Evolutionary conservation across 2,329 filamentous ascomycete genomes (phyloP).

Genomic region (Trichoderma sp.): DNA sequence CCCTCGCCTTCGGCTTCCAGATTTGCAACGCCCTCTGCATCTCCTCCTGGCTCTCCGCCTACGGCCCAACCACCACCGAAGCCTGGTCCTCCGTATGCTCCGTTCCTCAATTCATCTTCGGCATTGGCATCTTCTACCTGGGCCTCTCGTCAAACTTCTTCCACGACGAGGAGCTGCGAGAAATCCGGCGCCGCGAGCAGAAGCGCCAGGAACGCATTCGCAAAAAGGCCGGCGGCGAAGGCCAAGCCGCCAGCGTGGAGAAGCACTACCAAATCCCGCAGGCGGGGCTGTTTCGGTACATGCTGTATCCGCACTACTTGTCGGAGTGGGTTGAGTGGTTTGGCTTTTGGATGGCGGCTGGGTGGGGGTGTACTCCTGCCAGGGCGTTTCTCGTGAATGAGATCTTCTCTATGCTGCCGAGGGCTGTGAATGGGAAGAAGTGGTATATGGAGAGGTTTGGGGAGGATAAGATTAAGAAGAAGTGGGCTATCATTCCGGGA

Average conservation of each 20-base stretch:
- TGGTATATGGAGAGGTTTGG: slow-evolving; percentile 94
- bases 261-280: slow-evolving; percentile 89
- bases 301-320: slow-evolving; percentile 93
- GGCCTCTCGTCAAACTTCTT: slow-evolving; percentile 82
- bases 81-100: slow-evolving; percentile 52
- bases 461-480: slow-evolving; percentile 72
- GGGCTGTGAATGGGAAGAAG: slow-evolving; percentile 75
- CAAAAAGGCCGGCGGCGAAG: slow-evolving; percentile 41
- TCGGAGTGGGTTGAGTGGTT: slow-evolving; percentile 96
- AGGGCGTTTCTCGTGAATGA: slow-evolving; percentile 85
- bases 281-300: slow-evolving; percentile 77
- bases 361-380: slow-evolving; percentile 71
- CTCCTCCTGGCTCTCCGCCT: slow-evolving; percentile 80
- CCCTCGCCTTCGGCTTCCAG: slow-evolving; percentile 72
- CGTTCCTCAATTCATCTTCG: slow-evolving; percentile 58
- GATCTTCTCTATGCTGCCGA: slow-evolving; percentile 84
- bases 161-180: slow-evolving; percentile 86
- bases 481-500: slow-evolving; percentile 71
- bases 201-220: slow-evolving; percentile 53
- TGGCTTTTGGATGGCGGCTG: slow-evolving; percentile 80
- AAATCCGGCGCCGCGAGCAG: slow-evolving; percentile 75
- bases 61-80: slow-evolving; percentile 66
- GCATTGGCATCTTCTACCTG: slow-evolving; percentile 74
- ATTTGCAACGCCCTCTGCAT: slow-evolving; percentile 77
- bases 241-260: slow-evolving; percentile 46